Percentiles rank a stretch among this genome's conserved stretches.
These are phyloP conservation scores for Leccinum uliginosum DNA, from an alignment of 768 basidiomycete genomes.

Conservation along the genomic window DNA sequence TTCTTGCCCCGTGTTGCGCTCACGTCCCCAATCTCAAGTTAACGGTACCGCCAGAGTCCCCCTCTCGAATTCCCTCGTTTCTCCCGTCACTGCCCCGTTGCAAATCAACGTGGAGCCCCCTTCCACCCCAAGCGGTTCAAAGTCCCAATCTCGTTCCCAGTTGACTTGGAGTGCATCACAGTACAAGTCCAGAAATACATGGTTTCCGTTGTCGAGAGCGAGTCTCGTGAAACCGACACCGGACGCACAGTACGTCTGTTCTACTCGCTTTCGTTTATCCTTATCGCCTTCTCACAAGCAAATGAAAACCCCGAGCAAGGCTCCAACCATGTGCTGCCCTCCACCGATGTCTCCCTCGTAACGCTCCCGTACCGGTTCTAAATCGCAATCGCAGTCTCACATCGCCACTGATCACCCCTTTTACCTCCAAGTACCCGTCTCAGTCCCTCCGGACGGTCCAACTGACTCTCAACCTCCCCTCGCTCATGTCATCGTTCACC, in stretches of 20 bases:
- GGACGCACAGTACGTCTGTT: slow-evolving; percentile 15
- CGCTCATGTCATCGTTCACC: slow-evolving; percentile 29
- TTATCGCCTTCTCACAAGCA: slow-evolving; percentile 9
- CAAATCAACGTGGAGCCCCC: slow-evolving; percentile 47
- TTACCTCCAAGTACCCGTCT: slow-evolving; percentile 48
- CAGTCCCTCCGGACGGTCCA: slow-evolving; percentile 30
- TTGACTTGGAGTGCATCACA: slow-evolving; percentile 22
- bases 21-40: slow-evolving; percentile 15
- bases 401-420: slow-evolving; percentile 51
- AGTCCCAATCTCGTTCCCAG: slow-evolving; percentile 34
- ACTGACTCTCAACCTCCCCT: slow-evolving; percentile 25
- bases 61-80: slow-evolving; percentile 47
- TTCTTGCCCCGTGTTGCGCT: slow-evolving; percentile 9
- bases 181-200: slow-evolving; percentile 28
- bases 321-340: slow-evolving; percentile 16
- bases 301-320: slow-evolving; percentile 19
- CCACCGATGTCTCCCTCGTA: slow-evolving; percentile 25
- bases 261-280: background rate
- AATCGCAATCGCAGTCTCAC: slow-evolving; percentile 25
- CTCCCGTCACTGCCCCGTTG: slow-evolving; percentile 45
- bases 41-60: slow-evolving; percentile 37
- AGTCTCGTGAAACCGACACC: slow-evolving; percentile 29
- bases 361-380: slow-evolving; percentile 30
- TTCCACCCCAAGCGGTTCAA: slow-evolving; percentile 33
- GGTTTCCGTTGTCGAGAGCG: slow-evolving; percentile 26